Base-by-base conservation (phyloP, 257 asterid genomes). In the Cynanchum wilfordii region DNA sequence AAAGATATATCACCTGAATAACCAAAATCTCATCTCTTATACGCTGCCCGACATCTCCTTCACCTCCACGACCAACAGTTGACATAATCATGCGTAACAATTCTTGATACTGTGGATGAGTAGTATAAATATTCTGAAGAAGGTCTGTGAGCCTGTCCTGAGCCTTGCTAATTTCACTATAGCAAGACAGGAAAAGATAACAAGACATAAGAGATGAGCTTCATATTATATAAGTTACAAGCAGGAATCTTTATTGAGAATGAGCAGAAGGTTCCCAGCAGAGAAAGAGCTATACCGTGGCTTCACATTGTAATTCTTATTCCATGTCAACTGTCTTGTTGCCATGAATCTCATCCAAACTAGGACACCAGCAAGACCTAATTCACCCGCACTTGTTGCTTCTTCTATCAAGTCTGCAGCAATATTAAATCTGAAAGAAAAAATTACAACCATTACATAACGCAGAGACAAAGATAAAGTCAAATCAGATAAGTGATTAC, bases 281-380 rank as follows among this genome's bases (percentile, higher is more conserved):
- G 30, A 27, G 30, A 69, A 7, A 10, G 84, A 76, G 68, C 36
- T 78, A 27, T 86, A 95, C 99, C 99, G 89, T 81, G 99, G 99
- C 84, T 95, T 95, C 70, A 95, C 98, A 64, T 95, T 95, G 90
- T 95, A 95, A 83, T 92, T 95, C 83, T 92, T 92, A 86, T 95
- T 95, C 99, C 99, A 95, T 71, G 89, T 89, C 83, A 95, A 84
- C 81, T 95, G 98, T 78, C 99, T 87, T 17, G 98, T 92, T 62
- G 96, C 97, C 99, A 95, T 95, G 81, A 73, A 95, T 82, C 99
- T 89, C 99, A 92, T 95, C 99, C 99, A 95, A 71, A 95, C 98
- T 73, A 95, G 92, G 82, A 95, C 90, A 50, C 84, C 99, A 68
- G 96, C 92, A 83, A 95, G 88, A 79, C 97, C 99, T 60, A 87